phyloP scores from a whole-genome alignment of 2,329 filamentous ascomycete species.

The Metarhizium robertsii region DNA sequence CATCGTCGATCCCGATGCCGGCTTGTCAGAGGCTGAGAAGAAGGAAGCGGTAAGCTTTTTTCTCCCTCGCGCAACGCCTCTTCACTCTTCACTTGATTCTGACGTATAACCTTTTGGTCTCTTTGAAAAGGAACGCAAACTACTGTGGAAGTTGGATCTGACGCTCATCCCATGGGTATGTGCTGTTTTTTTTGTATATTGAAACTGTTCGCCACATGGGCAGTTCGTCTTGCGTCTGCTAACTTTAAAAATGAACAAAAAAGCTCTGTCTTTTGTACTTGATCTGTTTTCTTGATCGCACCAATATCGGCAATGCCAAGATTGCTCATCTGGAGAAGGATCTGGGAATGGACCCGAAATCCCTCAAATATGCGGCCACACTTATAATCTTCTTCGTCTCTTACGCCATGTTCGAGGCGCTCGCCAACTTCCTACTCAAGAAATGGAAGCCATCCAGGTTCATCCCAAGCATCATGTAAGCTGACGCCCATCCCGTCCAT shows the following conservation, averaged over 20 bases:
- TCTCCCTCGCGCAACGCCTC: neutral
- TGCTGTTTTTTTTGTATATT: neutral
- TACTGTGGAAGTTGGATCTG: constrained; percentile 53
- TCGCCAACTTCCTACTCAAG: constrained; percentile 77
- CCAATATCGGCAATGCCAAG: constrained; percentile 68
- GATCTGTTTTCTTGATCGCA: constrained; percentile 64
- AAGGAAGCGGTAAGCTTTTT: constrained; percentile 45
- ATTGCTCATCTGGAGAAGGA: constrained; percentile 36
- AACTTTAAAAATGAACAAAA: neutral
- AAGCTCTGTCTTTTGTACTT: constrained; percentile 63
- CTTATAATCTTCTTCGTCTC: constrained; percentile 83
- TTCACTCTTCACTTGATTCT: neutral
- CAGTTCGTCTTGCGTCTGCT: no score
- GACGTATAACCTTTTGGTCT: neutral
- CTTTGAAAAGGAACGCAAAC: constrained; percentile 43
- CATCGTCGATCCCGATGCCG: constrained; percentile 42
- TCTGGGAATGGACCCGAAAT: constrained; percentile 45
- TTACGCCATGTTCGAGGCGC: constrained; percentile 68
- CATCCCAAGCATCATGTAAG: constrained; percentile 70
- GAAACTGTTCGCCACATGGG: no score
- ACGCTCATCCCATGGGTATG: constrained; percentile 50
- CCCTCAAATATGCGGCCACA: constrained; percentile 60
- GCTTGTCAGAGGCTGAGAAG: constrained; percentile 53
- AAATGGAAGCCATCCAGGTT: constrained; percentile 67
- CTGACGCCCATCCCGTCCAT: neutral